Evolutionary conservation across 352 stramenopile species (phyloP), one percentile per base, ranked within the genome.

Genomic region (Globisporangium iwayamae): DNA sequence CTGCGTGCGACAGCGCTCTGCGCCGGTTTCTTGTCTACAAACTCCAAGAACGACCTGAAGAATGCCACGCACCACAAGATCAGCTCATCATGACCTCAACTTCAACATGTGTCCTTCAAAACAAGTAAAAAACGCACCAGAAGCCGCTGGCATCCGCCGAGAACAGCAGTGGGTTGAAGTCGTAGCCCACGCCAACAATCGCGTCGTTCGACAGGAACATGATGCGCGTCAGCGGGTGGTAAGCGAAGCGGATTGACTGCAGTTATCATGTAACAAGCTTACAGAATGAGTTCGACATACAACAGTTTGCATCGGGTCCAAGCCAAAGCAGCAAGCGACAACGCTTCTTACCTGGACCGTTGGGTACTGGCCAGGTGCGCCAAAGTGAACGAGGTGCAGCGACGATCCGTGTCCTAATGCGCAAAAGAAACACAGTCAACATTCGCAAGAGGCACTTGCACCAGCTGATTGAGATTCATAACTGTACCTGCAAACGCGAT

Each of bases 101-200:
- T n/a, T 60, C 61, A 22, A 69, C 18, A 50, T 54, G 43, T 28
- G 39, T 18, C 28, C 11, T 52, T 56, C 11, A 16, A 48, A 4
- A 10, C 13, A 20, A 22, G n/a, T 22, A 48, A 18, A 2, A 36
- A 54, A 20, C 60, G 47, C 66, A 87, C 87, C 87, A 95, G 62
- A 91, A 95, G 63, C 85, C 83, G 52, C 76, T 93, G 48, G 60
- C 70, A 62, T 93, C 78, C 39, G 86, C 77, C 25, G 79, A 77
- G 65, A 98, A 98, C 28, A 98, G 64, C 47, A 97, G 65, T 20
- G 94, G 85, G 71, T 98, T 97, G 65, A 98, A 97, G 66, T 98
- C 92, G 71, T 96, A 90, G 30, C 94, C 93, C 18, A 77, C 89
- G 13, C 90, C 94, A 18, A 96, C 83, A 5, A 98, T 74, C 61